These are phyloP conservation scores for Ogataea pini DNA, from an alignment of 805 yeast species.

Conservation along the genomic window DNA sequence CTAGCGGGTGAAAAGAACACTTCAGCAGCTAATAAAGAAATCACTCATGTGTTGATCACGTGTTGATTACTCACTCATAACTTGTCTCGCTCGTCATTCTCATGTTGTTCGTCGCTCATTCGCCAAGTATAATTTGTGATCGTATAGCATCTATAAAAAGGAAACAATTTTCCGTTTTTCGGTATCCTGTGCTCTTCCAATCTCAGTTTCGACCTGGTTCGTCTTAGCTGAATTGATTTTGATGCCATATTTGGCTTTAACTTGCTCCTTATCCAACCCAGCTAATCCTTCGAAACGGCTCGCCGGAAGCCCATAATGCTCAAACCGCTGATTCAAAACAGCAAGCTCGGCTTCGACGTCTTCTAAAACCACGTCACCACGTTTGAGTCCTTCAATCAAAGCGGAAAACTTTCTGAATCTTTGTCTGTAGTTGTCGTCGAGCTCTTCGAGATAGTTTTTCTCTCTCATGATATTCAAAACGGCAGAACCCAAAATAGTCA, in stretches of 20 bases:
- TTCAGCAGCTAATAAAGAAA: too few species aligned
- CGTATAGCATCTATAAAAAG: constrained; percentile 1
- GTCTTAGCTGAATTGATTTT: too few species aligned
- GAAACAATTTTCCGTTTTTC: constrained; percentile 2
- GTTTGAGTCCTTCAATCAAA: constrained; percentile 20
- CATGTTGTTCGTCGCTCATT: background rate
- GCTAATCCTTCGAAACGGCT: constrained; percentile 19
- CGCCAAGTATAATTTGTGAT: background rate
- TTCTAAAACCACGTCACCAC: constrained; percentile 27
- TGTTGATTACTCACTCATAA: too few species aligned
- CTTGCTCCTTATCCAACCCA: constrained; percentile 10
- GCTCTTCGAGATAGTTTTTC: constrained; percentile 44
- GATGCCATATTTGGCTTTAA: constrained; percentile 2
- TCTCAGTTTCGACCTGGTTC: background rate
- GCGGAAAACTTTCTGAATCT: constrained; percentile 39
- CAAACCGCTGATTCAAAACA: constrained; percentile 45
- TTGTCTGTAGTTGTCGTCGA: constrained; percentile 41
- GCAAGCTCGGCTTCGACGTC: constrained; percentile 45
- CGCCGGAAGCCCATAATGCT: constrained; percentile 30
- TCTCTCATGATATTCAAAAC: constrained; percentile 50
- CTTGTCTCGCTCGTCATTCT: background rate
- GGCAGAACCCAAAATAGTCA: constrained; percentile 38
- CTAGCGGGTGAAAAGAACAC: background rate
- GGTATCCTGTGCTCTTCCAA: background rate
- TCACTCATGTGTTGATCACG: too few species aligned